Base-by-base conservation (phyloP, 2,329 filamentous ascomycete species). In the Colletotrichum phormii region DNA sequence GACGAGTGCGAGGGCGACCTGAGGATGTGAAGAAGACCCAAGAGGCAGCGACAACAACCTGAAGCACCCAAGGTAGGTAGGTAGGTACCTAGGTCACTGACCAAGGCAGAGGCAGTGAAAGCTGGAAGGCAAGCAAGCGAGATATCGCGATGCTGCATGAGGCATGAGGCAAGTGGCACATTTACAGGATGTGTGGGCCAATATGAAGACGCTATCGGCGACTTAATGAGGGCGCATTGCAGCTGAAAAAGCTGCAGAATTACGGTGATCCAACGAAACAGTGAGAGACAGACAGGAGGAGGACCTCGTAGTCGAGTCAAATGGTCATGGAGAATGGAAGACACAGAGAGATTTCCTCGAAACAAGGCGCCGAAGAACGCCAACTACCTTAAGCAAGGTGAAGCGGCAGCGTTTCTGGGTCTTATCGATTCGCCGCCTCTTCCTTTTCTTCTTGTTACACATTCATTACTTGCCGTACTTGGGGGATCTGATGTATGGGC, bases 221-320 rank as follows among this genome's bases (percentile, higher is more conserved):
- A 58, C 18, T 31, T 12, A 33, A 35, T 4, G 26, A 33, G 29
- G 54, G 26, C 54, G 29, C 29, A 31, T 58, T 33, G 29, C 54
- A 58, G 54, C 54, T 58, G 54, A 31, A 33, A 31, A 33, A 35
- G 31, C 29, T 58, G 54, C 54, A 58, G 54, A 35, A 58, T 58
- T 58, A 58, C 54, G 54, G 31, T 58, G 31, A 49, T 49, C 42
- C 42, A 18, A 58, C 29, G n/a, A 61, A 61, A 26, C 18, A 61
- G 18, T 37, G 29, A 31, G 12, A 24, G 29, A 33, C 31, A 37
- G 22, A 18, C 31, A 64, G 31, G 15, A 42, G 22, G 33, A 62
- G 33, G n/a, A 24, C 7, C 33, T n/a, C 51, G 22, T 58, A 1
- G 24, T 29, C 29, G 26, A 31, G 63, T 71, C 68, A 71, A 63